Evolutionary conservation across 805 yeast genomes (phyloP).

Genomic region (Metahyphopichia silvanorum): DNA sequence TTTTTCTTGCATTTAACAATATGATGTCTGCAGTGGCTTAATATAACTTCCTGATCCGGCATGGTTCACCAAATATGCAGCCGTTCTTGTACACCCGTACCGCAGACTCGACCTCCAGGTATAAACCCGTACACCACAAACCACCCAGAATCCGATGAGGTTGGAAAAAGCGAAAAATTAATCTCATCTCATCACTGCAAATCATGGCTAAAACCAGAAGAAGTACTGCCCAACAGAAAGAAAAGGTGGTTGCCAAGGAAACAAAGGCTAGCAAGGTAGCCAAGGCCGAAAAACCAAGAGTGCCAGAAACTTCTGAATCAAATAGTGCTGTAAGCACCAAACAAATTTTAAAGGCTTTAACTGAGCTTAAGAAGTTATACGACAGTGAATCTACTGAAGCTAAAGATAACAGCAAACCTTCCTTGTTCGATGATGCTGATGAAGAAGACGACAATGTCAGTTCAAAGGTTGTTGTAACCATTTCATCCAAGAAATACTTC

Average conservation of each 20-base stretch:
- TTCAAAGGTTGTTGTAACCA: constrained; percentile 56
- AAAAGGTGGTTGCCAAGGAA: constrained; percentile 7
- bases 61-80: too few relatives aligned
- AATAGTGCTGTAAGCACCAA: too few relatives aligned
- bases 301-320: constrained; percentile 12
- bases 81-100: too few relatives aligned
- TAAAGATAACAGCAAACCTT: constrained; percentile 26
- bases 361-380: constrained; percentile 63
- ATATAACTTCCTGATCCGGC: too few relatives aligned
- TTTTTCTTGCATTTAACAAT: too few relatives aligned
- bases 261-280: constrained; percentile 2
- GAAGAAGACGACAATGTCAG: constrained; percentile 53
- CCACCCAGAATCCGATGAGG: too few relatives aligned
- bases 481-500: constrained; percentile 64
- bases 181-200: too few relatives aligned
- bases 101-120: too few relatives aligned
- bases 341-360: constrained; percentile 44
- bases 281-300: constrained; percentile 1
- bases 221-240: constrained; percentile 5
- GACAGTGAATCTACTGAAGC: constrained; percentile 29
- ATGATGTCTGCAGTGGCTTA: too few relatives aligned
- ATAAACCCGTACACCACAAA: too few relatives aligned
- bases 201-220: too few relatives aligned
- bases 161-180: too few relatives aligned
- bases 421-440: constrained; percentile 49